Evolutionary conservation across 2,329 filamentous ascomycete species (phyloP).

Genomic region (Colletotrichum cereale): DNA sequence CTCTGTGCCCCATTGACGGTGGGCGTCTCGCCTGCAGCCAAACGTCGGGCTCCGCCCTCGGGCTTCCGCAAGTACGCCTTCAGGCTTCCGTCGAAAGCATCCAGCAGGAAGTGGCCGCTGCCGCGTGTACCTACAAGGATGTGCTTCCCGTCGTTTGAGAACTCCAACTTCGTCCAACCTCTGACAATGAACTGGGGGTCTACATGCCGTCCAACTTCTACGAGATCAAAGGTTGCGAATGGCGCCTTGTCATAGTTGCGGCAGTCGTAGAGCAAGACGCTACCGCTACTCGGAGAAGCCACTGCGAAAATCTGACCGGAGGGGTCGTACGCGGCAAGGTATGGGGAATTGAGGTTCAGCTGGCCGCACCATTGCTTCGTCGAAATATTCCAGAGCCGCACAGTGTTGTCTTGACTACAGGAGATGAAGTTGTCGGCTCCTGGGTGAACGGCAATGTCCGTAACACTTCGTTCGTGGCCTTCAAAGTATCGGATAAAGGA

Average conservation of each 20-base stretch:
- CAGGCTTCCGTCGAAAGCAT: constrained; percentile 87
- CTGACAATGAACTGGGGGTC: constrained; percentile 70
- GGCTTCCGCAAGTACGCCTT: constrained; percentile 78
- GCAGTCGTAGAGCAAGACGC: constrained; percentile 90
- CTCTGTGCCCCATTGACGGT: constrained; percentile 59
- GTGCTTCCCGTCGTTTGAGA: constrained; percentile 94
- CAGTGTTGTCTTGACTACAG: constrained; percentile 89
- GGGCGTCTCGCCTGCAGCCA: constrained; percentile 64
- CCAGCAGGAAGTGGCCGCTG: constrained; percentile 89
- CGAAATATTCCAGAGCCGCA: constrained; percentile 89
- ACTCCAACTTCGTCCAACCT: constrained; percentile 92
- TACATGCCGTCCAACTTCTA: constrained; percentile 63
- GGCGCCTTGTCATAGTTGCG: constrained; percentile 94
- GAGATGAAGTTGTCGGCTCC: constrained; percentile 93
- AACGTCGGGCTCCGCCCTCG: constrained; percentile 64
- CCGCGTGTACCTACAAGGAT: constrained; percentile 87
- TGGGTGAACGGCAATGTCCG: constrained; percentile 85
- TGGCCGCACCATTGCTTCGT: constrained; percentile 85
- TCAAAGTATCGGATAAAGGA: constrained; percentile 96
- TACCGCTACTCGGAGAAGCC: constrained; percentile 82
- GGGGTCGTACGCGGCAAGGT: constrained; percentile 90
- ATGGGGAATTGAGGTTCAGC: constrained; percentile 83
- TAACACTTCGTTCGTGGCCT: constrained; percentile 88
- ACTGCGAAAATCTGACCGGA: constrained; percentile 93
- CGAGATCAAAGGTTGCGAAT: constrained; percentile 86